phyloP scores from a whole-genome alignment of 495 filamentous ascomycete genomes.

The Annulohypoxylon stygium region DNA sequence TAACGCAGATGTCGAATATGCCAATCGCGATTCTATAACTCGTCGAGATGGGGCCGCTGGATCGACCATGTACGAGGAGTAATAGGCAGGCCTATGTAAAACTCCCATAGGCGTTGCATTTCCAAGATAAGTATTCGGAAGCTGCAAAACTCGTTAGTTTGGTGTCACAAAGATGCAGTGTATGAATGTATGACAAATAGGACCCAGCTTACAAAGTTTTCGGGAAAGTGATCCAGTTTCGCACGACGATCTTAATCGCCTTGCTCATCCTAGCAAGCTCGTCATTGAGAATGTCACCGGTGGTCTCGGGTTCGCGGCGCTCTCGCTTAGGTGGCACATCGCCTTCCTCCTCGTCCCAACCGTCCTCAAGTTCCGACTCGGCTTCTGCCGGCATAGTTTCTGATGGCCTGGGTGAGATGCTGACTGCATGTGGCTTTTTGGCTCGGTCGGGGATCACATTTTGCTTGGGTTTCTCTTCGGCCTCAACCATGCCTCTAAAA shows the following conservation, averaged over 20 bases:
- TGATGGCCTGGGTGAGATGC: constrained; percentile 49
- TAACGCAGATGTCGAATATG: constrained; percentile 24
- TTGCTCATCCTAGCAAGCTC: constrained; percentile 74
- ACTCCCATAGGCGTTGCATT: constrained; percentile 74
- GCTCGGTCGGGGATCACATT: constrained; percentile 58
- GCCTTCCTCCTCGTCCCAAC: constrained; percentile 56
- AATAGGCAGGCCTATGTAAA: constrained; percentile 83
- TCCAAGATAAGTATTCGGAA: constrained; percentile 72
- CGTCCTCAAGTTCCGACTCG: constrained; percentile 36
- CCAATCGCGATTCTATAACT: constrained; percentile 60
- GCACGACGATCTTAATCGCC: constrained; percentile 73
- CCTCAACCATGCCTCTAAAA: constrained; percentile 79
- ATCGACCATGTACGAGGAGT: constrained; percentile 76
- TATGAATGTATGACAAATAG: not conserved
- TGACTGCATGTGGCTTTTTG: constrained; percentile 60
- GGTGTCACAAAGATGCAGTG: not conserved
- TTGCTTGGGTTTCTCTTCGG: constrained; percentile 57
- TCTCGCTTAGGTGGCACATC: constrained; percentile 48
- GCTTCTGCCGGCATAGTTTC: constrained; percentile 30
- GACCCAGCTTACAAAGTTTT: constrained; percentile 74
- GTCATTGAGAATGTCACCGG: constrained; percentile 69
- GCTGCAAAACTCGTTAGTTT: constrained; percentile 58
- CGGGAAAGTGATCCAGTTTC: constrained; percentile 77
- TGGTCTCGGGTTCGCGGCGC: constrained; percentile 51
- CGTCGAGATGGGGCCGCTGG: constrained; percentile 68